Evolutionary conservation across 2,329 filamentous ascomycete genomes (phyloP), one percentile per base, ranked within the genome.

Genomic region (Xylariaceae sp.): DNA sequence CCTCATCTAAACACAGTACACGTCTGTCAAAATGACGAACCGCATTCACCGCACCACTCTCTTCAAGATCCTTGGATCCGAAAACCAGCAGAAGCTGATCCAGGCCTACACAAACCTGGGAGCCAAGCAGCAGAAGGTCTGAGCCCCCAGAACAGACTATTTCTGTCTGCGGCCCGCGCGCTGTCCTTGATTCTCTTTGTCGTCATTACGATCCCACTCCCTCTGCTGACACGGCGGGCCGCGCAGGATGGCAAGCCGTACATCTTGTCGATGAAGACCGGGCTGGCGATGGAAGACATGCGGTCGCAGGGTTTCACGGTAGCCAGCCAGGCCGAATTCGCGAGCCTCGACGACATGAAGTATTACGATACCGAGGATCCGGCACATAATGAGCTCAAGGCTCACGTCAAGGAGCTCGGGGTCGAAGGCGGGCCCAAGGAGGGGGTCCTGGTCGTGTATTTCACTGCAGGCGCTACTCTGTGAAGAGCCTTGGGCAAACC

Each of bases 171-270:
- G n/a, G n/a, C n/a, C n/a, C n/a, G n/a, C n/a, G 17, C 19, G 17
- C 8, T 16, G 10, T 16, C 13, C 9, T 30, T 3, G 18, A 19
- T 19, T 19, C 7, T 19, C 15, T 13, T 19, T 12, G n/a, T n/a
- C n/a, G n/a, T n/a, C n/a, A n/a, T 16, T 24, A 16, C 19, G n/a
- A 23, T 7, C 10, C 14, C 15, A 31, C 12, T 3, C 3, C 4
- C 14, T 12, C 29, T 31, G 29, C 12, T 19, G 17, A 16, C 18
- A 6, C 21, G 19, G 28, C 32, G 26, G 27, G 31, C 22, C 18
- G 14, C 3, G 17, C 35, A 86, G 82, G 71, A 83, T 47, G 80
- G 78, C 41, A 77, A 82, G 53, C 77, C 77, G 2, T 87, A 86
- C 55, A 82, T 87, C 44, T 57, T 77, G 28, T 65, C 67, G 37